phyloP scores from a whole-genome alignment of 2,329 filamentous ascomycete genomes.

The Pseudogymnoascus sp. region DNA sequence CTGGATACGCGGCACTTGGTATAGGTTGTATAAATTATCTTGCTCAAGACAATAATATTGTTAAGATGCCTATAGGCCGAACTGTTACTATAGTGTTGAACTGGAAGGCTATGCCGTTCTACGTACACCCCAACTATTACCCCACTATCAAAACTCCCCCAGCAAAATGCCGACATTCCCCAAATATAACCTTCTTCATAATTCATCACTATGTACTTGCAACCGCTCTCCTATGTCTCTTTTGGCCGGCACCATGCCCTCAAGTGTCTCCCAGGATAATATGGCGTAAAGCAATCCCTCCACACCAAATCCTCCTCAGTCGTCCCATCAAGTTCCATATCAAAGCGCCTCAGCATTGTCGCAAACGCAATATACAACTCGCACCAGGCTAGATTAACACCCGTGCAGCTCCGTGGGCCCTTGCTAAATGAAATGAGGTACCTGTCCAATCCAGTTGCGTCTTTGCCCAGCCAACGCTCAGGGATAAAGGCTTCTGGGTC shows the following conservation, averaged over 20 bases:
- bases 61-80: not conserved
- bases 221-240: not conserved
- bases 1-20: not conserved
- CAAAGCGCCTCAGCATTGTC: slow-evolving; percentile 27
- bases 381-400: slow-evolving; percentile 30
- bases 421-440: slow-evolving; percentile 37
- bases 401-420: slow-evolving; percentile 34
- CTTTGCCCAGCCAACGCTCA: slow-evolving; percentile 35
- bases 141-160: not conserved
- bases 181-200: not conserved
- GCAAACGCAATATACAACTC: slow-evolving; percentile 29
- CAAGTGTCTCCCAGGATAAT: slow-evolving; percentile 18
- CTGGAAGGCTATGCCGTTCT: not conserved
- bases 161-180: not conserved
- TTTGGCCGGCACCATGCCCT: slow-evolving; percentile 17
- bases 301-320: slow-evolving; percentile 24
- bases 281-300: slow-evolving; percentile 22
- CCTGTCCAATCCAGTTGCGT: slow-evolving; percentile 27
- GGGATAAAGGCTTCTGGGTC: slow-evolving; percentile 34
- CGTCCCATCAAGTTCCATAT: slow-evolving; percentile 22
- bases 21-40: not conserved
- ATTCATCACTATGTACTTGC: slow-evolving; percentile 6
- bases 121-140: not conserved
- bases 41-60: not conserved
- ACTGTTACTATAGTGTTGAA: not conserved